Percentiles rank a stretch among this genome's conserved stretches.
These are phyloP conservation scores for Puccinellia tenuiflora DNA, from an alignment of 176 grass and related monocot genomes.

Conservation along the genomic window DNA sequence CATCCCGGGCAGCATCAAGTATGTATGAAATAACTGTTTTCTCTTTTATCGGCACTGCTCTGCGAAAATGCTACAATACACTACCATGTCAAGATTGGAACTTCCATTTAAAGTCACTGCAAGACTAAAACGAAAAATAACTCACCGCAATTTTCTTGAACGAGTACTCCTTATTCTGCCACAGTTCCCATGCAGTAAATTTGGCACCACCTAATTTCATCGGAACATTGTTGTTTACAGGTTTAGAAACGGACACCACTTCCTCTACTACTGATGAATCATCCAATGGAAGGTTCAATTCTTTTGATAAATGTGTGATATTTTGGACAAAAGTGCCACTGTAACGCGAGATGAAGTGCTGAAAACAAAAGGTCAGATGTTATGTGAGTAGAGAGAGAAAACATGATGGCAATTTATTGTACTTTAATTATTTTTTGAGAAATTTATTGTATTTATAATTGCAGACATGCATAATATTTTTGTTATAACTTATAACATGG, in stretches of 20 bases:
- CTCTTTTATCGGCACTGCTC: constrained; percentile 79
- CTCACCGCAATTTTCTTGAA: constrained; percentile 88
- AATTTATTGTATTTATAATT: neutral
- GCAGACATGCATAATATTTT: neutral
- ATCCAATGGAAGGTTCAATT: constrained; percentile 61
- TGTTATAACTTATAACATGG: neutral
- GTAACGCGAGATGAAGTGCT: constrained; percentile 70
- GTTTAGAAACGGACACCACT: constrained; percentile 27
- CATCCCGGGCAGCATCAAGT: constrained; percentile 76
- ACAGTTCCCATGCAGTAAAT: constrained; percentile 71
- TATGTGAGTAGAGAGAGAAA: neutral
- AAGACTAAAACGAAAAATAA: constrained; percentile 23
- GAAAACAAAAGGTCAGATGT: constrained; percentile 33
- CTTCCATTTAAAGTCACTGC: neutral
- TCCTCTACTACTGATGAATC: constrained; percentile 25
- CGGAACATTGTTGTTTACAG: constrained; percentile 28
- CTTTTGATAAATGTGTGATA: constrained; percentile 56
- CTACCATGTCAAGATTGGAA: neutral
- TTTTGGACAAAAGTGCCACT: constrained; percentile 61
- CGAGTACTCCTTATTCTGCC: constrained; percentile 59
- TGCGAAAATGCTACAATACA: constrained; percentile 58
- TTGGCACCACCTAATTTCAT: constrained; percentile 47
- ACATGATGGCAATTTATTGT: neutral
- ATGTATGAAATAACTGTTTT: constrained; percentile 68
- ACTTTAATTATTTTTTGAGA: neutral